phyloP scores from a whole-genome alignment of 2,329 filamentous ascomycete species.

The Gaeumannomyces tritici region DNA sequence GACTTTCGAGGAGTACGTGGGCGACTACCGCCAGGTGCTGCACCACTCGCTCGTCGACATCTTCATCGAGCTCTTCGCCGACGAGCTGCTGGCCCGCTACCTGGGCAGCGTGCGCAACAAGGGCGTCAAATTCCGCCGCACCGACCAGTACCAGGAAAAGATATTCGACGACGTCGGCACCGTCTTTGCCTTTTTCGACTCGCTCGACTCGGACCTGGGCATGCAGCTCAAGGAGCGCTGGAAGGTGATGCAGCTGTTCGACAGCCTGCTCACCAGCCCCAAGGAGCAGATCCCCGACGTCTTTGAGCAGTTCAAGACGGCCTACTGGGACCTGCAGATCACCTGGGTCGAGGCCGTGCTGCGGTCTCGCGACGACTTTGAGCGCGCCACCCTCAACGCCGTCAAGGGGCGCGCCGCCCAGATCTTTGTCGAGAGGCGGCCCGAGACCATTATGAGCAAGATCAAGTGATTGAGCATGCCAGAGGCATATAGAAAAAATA shows the following conservation, averaged over 20 bases:
- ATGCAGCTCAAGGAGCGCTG: conserved; percentile 80
- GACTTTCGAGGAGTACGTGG: conserved; percentile 91
- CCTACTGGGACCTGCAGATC: conserved; percentile 91
- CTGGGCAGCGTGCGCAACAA: conserved; percentile 80
- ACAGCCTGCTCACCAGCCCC: conserved; percentile 70
- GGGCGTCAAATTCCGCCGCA: conserved; percentile 75
- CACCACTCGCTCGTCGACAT: conserved; percentile 85
- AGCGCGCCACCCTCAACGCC: conserved; percentile 75
- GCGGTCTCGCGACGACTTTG: conserved; percentile 83
- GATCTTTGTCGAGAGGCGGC: conserved; percentile 67
- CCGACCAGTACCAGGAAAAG: conserved; percentile 84
- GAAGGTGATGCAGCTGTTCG: conserved; percentile 80
- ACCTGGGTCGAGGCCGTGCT: conserved; percentile 93
- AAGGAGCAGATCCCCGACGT: conserved; percentile 63
- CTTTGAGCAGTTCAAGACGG: conserved; percentile 73
- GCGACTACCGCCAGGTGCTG: conserved; percentile 75
- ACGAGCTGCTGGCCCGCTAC: conserved; percentile 83
- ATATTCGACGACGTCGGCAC: conserved; percentile 87
- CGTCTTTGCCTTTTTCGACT: conserved; percentile 81
- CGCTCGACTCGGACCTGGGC: conserved; percentile 56
- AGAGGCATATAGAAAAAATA: neutral
- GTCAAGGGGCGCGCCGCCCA: conserved; percentile 86
- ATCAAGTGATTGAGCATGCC: conserved; percentile 49
- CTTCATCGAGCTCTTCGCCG: conserved; percentile 84
- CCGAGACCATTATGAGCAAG: conserved; percentile 91